Conservation (phyloP, 2,329 filamentous ascomycete genomes). For the Botrytis aclada region DNA sequence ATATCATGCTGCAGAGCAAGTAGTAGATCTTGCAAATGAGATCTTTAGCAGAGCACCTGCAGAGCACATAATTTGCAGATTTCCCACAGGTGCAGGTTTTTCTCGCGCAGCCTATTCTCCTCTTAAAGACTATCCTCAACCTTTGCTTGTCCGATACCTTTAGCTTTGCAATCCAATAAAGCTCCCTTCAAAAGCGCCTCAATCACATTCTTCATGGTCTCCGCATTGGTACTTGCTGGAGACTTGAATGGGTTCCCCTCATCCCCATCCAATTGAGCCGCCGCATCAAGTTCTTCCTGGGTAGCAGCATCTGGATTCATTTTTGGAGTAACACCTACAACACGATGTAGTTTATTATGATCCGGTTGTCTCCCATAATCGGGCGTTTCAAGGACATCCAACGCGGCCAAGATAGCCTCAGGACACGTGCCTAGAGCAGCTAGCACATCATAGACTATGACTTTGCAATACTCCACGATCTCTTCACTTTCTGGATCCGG, state of each 20-base stretch:
- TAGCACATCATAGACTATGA: constrained; percentile 34
- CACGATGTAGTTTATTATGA: constrained; percentile 1
- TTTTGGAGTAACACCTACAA: neutral
- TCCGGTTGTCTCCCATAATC: neutral
- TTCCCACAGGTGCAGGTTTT: too few species aligned
- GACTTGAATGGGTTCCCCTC: neutral
- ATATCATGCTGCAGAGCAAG: too few species aligned
- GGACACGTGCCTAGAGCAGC: constrained; percentile 32
- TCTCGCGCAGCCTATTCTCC: too few species aligned
- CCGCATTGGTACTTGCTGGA: neutral
- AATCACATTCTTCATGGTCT: neutral
- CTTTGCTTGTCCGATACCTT: neutral
- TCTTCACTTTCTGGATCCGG: constrained; percentile 24
- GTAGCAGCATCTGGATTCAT: neutral
- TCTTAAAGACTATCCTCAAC: neutral
- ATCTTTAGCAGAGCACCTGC: too few species aligned
- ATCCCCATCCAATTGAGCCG: neutral
- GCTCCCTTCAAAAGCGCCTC: neutral
- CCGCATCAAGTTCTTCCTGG: neutral
- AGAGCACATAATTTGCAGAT: too few species aligned
- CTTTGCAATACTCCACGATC: constrained; percentile 29
- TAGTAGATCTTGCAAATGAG: too few species aligned
- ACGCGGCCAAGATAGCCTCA: constrained; percentile 28
- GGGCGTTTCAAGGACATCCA: constrained; percentile 23
- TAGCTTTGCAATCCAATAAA: neutral